Evolutionary conservation across 495 filamentous ascomycete genomes (phyloP), one percentile per base, ranked within the genome.

Genomic region (Podospora tetraspora): DNA sequence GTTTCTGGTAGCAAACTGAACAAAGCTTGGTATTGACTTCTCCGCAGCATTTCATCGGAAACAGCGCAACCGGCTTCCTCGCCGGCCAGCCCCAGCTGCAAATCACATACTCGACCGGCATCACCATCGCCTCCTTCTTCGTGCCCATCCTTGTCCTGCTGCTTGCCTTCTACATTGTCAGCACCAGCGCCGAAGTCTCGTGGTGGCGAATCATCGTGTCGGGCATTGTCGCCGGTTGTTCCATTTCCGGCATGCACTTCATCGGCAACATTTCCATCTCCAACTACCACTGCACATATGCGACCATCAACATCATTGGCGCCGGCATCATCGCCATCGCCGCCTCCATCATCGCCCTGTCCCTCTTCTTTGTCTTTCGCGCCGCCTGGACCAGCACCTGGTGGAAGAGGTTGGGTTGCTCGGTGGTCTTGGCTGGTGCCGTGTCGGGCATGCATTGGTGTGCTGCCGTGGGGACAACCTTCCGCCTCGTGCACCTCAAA

Each of bases 401-500:
- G 88, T 92, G 87, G 89, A 91, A 90, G 71, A 82, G 92, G 67
- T 73, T 82, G 23, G 64, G 88, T 3, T 91, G 87, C 71, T 91
- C 90, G 8, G 74, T 84, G 25, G 64, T 93, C 8, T 80, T 97
- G 43, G 90, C 91, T 25, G 79, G 83, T 16, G 91, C 90, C 43
- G 92, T 94, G 3, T 92, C 87, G 22, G 92, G 91, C 3, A 95
- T 96, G 92, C 92, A 96, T 74, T 97, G 92, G 91, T 88, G 88
- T 21, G 92, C 91, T 16, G 83, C 89, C 3, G 79, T 88, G 16
- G 92, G 93, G 8, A 94, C 91, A 1, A 63, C 73, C 3, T 95
- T 93, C 73, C 79, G 74, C n/a, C 66, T 84, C 73, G 79, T 74
- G 69, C 75, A 71, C 27, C 56, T 75, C 64, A 79, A 67, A 68